phyloP scores from a whole-genome alignment of 2,329 filamentous ascomycete species.

The Pseudopithomyces chartarum region DNA sequence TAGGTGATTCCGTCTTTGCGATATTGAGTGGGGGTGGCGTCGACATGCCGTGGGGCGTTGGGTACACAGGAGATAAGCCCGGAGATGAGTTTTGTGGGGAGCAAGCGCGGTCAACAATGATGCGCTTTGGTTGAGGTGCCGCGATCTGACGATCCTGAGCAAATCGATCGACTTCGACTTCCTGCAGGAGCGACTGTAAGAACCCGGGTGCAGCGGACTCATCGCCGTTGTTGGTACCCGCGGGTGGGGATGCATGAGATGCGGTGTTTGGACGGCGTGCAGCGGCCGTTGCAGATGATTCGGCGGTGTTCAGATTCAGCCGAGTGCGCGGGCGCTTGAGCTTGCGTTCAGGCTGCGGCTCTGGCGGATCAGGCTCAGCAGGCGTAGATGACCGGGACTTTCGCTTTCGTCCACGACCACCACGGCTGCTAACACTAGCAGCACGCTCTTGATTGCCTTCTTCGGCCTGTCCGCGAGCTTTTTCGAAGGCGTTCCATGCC shows the following conservation, averaged over 20 bases:
- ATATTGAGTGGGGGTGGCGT: constrained; percentile 68
- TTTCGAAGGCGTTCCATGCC: constrained; percentile 91
- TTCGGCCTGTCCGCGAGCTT: constrained; percentile 67
- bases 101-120: constrained; percentile 47
- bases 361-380: constrained; percentile 63
- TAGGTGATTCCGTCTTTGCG: constrained; percentile 67
- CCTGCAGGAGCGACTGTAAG: constrained; percentile 82
- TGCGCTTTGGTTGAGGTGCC: constrained; percentile 45
- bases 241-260: constrained; percentile 35
- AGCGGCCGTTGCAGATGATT: constrained; percentile 42
- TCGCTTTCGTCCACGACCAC: constrained; percentile 68
- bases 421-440: constrained; percentile 30
- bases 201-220: constrained; percentile 69
- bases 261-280: constrained; percentile 30
- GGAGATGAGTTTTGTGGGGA: constrained; percentile 65
- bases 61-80: constrained; percentile 68
- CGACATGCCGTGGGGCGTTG: constrained; percentile 70
- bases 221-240: constrained; percentile 21
- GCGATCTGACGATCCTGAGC: constrained; percentile 44
- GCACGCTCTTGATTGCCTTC: constrained; percentile 24
- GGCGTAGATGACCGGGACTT: constrained; percentile 79
- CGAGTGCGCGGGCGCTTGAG: constrained; percentile 86
- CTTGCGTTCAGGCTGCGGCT: constrained; percentile 74
- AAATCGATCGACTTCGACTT: constrained; percentile 68
- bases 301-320: constrained; percentile 61